Evolutionary conservation across 768 basidiomycete species (phyloP).

Genomic region (Obba rivulosa): DNA sequence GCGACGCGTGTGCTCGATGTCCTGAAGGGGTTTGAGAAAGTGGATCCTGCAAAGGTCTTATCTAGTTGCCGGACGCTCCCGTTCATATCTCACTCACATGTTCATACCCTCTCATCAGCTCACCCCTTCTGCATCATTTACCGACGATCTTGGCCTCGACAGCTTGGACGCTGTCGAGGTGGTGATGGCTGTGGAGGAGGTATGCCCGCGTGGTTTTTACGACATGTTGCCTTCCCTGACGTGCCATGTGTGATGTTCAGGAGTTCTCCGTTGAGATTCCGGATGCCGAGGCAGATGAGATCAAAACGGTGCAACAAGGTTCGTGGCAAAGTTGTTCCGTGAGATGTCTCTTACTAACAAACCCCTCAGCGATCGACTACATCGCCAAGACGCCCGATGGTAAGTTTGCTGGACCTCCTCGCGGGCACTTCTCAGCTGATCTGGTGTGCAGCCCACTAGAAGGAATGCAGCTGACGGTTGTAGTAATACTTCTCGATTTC

Average conservation of each 20-base stretch:
- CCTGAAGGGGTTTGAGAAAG: conserved; percentile 86
- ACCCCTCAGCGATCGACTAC: conserved; percentile 82
- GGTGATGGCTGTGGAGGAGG: conserved; percentile 98
- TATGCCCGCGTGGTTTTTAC: conserved; percentile 16
- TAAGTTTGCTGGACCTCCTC: conserved; percentile 6
- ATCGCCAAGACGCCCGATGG: conserved; percentile 69
- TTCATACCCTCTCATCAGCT: conserved; percentile 41
- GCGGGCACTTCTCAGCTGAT: conserved; percentile 2
- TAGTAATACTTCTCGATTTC: conserved; percentile 6
- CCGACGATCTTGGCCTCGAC: conserved; percentile 85
- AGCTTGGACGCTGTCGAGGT: conserved; percentile 97
- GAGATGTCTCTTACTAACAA: background rate
- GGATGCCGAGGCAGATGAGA: conserved; percentile 92
- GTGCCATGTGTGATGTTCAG: conserved; percentile 33
- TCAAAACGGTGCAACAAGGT: conserved; percentile 91
- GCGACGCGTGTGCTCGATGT: conserved; percentile 74
- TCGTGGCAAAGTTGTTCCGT: conserved; percentile 9
- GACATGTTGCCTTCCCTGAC: background rate
- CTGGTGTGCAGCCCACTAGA: conserved; percentile 14
- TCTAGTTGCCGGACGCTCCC: background rate
- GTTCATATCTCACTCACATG: background rate
- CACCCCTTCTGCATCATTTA: conserved; percentile 57
- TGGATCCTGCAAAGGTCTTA: conserved; percentile 64
- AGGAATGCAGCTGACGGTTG: conserved; percentile 2
- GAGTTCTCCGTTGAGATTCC: conserved; percentile 98